phyloP scores from a whole-genome alignment of 2,329 filamentous ascomycete species.

The Aaosphaeria arxii region DNA sequence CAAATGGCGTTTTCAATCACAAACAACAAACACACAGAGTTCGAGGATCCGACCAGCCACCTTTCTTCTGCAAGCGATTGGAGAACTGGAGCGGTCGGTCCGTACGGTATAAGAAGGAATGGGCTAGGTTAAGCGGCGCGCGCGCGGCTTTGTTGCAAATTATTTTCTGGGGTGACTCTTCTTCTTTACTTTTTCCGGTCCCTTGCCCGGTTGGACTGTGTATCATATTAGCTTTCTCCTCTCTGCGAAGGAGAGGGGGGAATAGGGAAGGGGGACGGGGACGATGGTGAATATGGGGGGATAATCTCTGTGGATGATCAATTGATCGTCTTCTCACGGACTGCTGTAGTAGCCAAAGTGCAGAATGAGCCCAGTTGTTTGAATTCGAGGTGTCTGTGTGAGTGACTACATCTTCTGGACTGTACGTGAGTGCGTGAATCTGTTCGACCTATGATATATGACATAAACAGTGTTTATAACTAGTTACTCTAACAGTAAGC shows the following conservation, averaged over 20 bases:
- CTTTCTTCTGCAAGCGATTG: background rate
- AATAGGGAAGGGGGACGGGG: background rate
- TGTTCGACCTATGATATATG: too few species aligned
- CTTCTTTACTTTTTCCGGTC: background rate
- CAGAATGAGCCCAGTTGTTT: too few species aligned
- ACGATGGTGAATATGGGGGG: background rate
- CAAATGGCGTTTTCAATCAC: conserved; percentile 5
- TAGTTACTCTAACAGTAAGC: too few species aligned
- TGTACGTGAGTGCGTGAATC: too few species aligned
- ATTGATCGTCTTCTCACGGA: too few species aligned
- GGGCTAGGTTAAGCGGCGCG: background rate
- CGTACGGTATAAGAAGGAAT: background rate
- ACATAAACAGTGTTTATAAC: too few species aligned
- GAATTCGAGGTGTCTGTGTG: too few species aligned
- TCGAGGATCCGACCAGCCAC: too few species aligned
- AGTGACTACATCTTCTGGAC: too few species aligned
- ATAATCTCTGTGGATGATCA: too few species aligned
- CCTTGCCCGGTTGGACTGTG: background rate
- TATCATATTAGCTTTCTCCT: conserved; percentile 7
- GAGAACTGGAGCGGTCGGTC: background rate
- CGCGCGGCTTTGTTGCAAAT: background rate
- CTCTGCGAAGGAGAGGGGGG: background rate
- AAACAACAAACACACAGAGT: too few species aligned
- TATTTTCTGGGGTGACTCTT: background rate
- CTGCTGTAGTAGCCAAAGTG: too few species aligned